Evolutionary conservation across 306 rosid species (phyloP).

Genomic region (Cucumis melo): DNA sequence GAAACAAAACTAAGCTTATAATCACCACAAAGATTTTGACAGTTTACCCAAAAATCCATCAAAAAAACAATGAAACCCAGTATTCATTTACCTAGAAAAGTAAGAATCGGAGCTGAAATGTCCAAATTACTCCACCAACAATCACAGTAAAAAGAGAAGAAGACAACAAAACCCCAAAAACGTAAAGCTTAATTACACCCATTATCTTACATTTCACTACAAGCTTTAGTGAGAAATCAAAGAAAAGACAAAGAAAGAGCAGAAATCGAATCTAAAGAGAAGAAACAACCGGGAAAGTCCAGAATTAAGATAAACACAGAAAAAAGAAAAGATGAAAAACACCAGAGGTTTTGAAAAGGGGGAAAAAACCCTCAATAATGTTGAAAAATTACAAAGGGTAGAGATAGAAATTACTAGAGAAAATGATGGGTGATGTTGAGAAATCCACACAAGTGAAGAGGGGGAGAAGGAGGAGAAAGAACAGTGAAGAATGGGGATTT

Average conservation of each 20-base stretch:
- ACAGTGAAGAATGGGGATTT: constrained; percentile 36
- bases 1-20: background rate
- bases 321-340: background rate
- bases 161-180: background rate
- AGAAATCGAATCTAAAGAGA: background rate
- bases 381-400: constrained; percentile 30
- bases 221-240: constrained; percentile 8
- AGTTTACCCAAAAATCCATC: constrained; percentile 29
- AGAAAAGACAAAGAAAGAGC: background rate
- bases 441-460: constrained; percentile 23
- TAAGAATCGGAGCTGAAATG: background rate
- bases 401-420: constrained; percentile 36
- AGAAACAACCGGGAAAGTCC: constrained; percentile 13
- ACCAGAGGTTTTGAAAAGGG: background rate
- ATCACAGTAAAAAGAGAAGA: background rate
- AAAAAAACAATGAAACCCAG: constrained; percentile 24
- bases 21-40: constrained; percentile 29
- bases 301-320: constrained; percentile 14
- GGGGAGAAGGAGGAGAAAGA: background rate
- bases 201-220: constrained; percentile 3
- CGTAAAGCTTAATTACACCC: background rate
- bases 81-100: constrained; percentile 13
- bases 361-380: constrained; percentile 12
- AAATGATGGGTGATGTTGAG: constrained; percentile 59
- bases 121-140: background rate